Base-by-base conservation (phyloP, 768 basidiomycete species). In the Xerocomellus dryophilus region DNA sequence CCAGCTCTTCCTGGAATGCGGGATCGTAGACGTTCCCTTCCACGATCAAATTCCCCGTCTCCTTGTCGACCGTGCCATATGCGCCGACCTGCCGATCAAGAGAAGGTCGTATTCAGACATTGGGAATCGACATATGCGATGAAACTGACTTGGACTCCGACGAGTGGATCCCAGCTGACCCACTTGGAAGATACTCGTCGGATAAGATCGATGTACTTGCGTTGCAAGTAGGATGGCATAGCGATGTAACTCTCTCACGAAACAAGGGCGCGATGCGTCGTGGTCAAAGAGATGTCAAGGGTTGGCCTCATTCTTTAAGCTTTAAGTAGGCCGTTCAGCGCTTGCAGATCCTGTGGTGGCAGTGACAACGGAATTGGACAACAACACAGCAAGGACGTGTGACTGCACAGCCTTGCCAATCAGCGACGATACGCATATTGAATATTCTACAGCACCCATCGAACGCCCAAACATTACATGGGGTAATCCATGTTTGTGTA, bases 171-270 rank as follows among this genome's bases (percentile, higher is more conserved):
- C 73, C 73, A 74, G 40, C 67, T 74, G 23, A 71, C 70, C 69
- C 67, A 74, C 54, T 74, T 74, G 20, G 66, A 69, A 12, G 71
- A 69, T 4, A 45, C 49, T 3, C 39, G 20, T 9, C 43, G 61
- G 34, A 74, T 70, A n/a, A 74, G 68, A 40, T 74, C 73, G 32
- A 73, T 64, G 57, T 62, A 74, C 53, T 74, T 74, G 51, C 73
- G 65, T 40, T 57, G 65, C 25, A 61, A 1, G 20, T 43, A 48
- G 34, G 53, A 0, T 0, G 50, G n/a, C 59, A 66, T 65, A 20
- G 12, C 20, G 20, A 32, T 1, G 20, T 21, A 6, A 20, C 14
- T 5, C 25, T 25, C 25, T 29, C 29, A 29, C 29, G 29, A 29
- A 29, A 29, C 8, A 8, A 27, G 27, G 27, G 27, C 27, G 27